phyloP scores from a whole-genome alignment of 2,329 filamentous ascomycete genomes.

The Stromatinia cepivora region DNA sequence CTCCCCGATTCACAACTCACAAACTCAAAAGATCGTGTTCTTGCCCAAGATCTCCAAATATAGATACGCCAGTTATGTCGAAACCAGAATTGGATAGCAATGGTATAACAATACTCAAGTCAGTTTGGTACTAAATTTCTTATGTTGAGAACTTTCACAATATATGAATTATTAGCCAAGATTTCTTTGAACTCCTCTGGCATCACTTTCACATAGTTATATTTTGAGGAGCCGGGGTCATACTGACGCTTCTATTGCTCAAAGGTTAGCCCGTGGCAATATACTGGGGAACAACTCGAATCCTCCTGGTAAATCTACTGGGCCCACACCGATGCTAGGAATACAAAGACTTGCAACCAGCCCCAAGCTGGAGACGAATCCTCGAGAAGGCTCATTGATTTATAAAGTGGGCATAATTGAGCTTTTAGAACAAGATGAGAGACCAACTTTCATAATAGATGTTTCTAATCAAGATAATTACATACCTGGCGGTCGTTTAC shows the following conservation, averaged over 20 bases:
- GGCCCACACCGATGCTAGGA: not conserved
- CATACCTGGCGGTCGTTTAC: constrained; percentile 52
- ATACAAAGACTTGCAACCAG: not conserved
- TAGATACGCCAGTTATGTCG: constrained; percentile 24
- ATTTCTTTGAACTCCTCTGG: not conserved
- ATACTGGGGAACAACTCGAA: constrained; percentile 50
- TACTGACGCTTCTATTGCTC: constrained; percentile 3
- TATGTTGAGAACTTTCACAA: not conserved
- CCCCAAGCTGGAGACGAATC: constrained; percentile 39
- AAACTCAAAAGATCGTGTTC: constrained; percentile 45
- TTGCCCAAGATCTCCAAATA: constrained; percentile 43
- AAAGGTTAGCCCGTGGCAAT: constrained; percentile 17
- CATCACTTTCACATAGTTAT: not conserved
- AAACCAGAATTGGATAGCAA: constrained; percentile 29
- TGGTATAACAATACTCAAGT: constrained; percentile 54
- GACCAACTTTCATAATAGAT: constrained; percentile 76
- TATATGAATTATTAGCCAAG: not conserved
- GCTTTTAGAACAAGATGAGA: constrained; percentile 72
- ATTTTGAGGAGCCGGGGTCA: not conserved
- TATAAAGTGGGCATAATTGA: constrained; percentile 68
- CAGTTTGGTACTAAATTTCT: constrained; percentile 45
- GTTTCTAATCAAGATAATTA: constrained; percentile 58
- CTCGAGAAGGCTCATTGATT: constrained; percentile 54
- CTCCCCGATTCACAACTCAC: constrained; percentile 55
- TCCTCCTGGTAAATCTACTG: constrained; percentile 43